phyloP scores from a whole-genome alignment of 345 rosid genomes.

The Populus davidiana region DNA sequence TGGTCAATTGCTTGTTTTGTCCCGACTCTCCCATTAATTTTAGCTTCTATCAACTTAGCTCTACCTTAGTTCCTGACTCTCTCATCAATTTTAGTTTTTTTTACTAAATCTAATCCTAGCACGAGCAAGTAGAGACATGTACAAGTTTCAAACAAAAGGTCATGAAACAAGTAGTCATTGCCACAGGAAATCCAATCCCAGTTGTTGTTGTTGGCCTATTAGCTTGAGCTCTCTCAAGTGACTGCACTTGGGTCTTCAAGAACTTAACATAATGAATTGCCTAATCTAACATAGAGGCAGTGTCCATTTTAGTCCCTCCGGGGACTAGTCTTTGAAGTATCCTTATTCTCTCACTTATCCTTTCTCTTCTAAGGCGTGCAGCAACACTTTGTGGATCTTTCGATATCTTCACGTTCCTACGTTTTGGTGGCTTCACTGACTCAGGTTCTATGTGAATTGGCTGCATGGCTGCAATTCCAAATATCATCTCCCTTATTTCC shows the following conservation, averaged over 20 bases:
- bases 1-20: background rate
- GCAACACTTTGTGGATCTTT: conserved; percentile 77
- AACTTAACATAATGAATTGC: conserved; percentile 73
- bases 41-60: background rate
- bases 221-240: conserved; percentile 44
- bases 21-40: background rate
- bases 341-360: conserved; percentile 66
- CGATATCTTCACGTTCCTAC: conserved; percentile 64
- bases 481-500: conserved; percentile 73
- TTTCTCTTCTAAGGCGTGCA: conserved; percentile 60
- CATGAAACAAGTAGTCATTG: conserved; percentile 10
- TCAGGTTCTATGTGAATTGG: conserved; percentile 69
- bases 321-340: conserved; percentile 70
- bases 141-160: no score
- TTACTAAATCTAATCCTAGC: background rate
- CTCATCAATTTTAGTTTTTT: no score
- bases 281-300: conserved; percentile 72
- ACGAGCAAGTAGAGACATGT: background rate
- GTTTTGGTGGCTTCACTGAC: conserved; percentile 56
- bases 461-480: conserved; percentile 67
- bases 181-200: conserved; percentile 38
- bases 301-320: conserved; percentile 78
- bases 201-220: conserved; percentile 15
- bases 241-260: conserved; percentile 61
- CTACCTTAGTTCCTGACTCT: background rate